Base-by-base conservation (phyloP, 208 protist genomes). In the Balamuthia mandrillaris region DNA sequence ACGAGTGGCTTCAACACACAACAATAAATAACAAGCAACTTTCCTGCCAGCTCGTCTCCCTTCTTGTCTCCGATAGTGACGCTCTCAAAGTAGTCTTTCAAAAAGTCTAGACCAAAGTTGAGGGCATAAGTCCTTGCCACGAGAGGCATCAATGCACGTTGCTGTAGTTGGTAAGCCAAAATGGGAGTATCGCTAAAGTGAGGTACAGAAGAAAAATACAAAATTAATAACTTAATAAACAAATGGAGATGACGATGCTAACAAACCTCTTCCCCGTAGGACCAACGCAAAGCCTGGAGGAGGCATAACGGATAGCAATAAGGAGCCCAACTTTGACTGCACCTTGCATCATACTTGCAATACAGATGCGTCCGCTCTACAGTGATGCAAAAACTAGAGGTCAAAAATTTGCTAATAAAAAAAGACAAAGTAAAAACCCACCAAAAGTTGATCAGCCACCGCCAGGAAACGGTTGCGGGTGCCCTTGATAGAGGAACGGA, bases 151-250 rank as follows among this genome's bases (percentile, higher is more conserved):
- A 90, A 35, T 24, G 87, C 87, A 1, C 75, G 49, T 29, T 90
- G 87, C 51, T 90, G 87, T 44, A 90, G 86, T 70, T 90, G 87
- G 58, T 90, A 90, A n/a, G 37, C 74, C 33, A 90, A 33, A 83
- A 90, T 90, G 24, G 87, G 78, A 18, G 82, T 90, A 37, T 90
- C 88, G 41, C 70, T 77, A 29, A 29, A 33, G 27, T 33, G 27
- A n/a, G 24, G 12, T 24, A 31, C 29, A 14, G n/a, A 39, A 27
- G 14, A 16, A 39, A 14, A 14, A 16, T 16, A 78, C 68, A 78
- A 10, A 52, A 10, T n/a, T 18, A 2, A 14, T 24, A 14, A 54
- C 49, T 24, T n/a, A n/a, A 2, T n/a, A 54, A 14, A 54, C 49
- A 6, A 21, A 61, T 21, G 16, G 6, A 29, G 24, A 61, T 61